Evolutionary conservation across 805 yeast genomes (phyloP).

Genomic region (Kazachstania psychrophila): DNA sequence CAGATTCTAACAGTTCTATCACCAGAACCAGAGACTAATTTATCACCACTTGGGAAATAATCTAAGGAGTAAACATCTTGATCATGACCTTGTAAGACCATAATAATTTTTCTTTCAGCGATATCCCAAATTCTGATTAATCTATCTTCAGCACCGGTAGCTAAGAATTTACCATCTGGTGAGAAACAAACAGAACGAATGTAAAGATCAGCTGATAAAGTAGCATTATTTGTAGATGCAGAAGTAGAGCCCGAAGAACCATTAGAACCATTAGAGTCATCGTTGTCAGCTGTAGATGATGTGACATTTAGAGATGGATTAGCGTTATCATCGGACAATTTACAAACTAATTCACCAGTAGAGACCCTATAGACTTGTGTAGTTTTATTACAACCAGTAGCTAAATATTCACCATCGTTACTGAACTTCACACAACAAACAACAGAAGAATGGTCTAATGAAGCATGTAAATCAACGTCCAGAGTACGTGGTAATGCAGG

Average conservation of each 20-base stretch:
- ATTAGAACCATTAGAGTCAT: not conserved
- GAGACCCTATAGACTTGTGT: constrained; percentile 91
- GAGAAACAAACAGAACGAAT: constrained; percentile 94
- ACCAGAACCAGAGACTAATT: constrained; percentile 90
- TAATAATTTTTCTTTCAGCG: constrained; percentile 71
- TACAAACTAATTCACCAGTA: constrained; percentile 82
- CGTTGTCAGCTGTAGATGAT: too few relatives aligned
- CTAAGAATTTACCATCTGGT: constrained; percentile 87
- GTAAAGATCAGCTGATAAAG: constrained; percentile 67
- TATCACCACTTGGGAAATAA: constrained; percentile 89
- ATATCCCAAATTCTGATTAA: constrained; percentile 94
- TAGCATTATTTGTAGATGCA: constrained; percentile 32
- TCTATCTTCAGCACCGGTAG: constrained; percentile 89
- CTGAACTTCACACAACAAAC: constrained; percentile 96
- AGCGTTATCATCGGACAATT: constrained; percentile 64
- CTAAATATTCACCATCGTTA: constrained; percentile 82
- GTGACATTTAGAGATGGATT: not conserved
- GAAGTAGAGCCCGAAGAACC: constrained; percentile 33
- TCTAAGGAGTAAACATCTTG: constrained; percentile 95
- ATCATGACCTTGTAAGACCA: constrained; percentile 87
- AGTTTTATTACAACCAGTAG: constrained; percentile 96
- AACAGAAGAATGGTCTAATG: constrained; percentile 87
- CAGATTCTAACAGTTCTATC: constrained; percentile 94
- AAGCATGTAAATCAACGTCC: constrained; percentile 81
- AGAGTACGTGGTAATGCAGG: constrained; percentile 69